phyloP scores from a whole-genome alignment of 768 basidiomycete genomes.

The Galerina sulciceps region DNA sequence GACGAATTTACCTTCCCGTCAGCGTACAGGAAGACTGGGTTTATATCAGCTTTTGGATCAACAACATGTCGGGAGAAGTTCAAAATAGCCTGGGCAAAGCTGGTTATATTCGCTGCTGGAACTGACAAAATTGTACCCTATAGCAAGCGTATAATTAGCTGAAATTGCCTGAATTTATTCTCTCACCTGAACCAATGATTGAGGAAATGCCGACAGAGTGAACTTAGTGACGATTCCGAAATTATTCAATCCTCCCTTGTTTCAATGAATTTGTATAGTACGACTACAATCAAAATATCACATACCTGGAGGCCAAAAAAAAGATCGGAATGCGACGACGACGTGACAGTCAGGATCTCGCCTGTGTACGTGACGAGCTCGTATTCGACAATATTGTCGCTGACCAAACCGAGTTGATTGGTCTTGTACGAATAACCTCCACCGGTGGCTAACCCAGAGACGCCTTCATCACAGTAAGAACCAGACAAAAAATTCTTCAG shows the following conservation, averaged over 20 bases:
- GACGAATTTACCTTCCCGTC: neutral
- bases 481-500: neutral
- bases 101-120: neutral
- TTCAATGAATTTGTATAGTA: no score
- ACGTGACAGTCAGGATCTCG: slow-evolving; percentile 36
- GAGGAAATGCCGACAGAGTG: slow-evolving; percentile 4
- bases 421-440: slow-evolving; percentile 66
- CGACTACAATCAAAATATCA: no score
- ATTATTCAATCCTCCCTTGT: slow-evolving; percentile 66
- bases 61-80: slow-evolving; percentile 3
- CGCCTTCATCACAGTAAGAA: slow-evolving; percentile 13
- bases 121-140: no score
- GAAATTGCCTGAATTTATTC: neutral
- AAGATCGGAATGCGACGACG: slow-evolving; percentile 35
- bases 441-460: slow-evolving; percentile 50
- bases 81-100: neutral
- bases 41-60: slow-evolving; percentile 5
- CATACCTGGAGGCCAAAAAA: slow-evolving; percentile 35
- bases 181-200: neutral
- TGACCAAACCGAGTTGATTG: slow-evolving; percentile 60
- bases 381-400: slow-evolving; percentile 54
- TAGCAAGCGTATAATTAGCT: no score
- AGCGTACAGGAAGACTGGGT: neutral
- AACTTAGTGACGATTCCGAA: slow-evolving; percentile 36
- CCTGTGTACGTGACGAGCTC: slow-evolving; percentile 63